phyloP scores from a whole-genome alignment of 2,329 filamentous ascomycete species.

The Blastomyces silverae region DNA sequence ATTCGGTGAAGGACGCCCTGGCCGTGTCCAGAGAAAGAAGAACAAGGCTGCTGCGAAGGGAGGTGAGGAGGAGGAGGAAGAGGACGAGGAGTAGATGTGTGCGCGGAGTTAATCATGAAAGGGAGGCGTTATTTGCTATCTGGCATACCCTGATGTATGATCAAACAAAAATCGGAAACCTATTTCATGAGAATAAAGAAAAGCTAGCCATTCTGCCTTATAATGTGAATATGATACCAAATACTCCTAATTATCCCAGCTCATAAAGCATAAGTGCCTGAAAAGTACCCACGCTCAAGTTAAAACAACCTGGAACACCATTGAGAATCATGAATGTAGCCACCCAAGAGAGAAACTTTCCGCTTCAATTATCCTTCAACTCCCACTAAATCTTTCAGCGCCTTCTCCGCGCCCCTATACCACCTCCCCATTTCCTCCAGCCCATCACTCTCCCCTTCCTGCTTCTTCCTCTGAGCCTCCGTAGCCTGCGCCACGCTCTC shows the following conservation, averaged over 20 bases:
- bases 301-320: not conserved
- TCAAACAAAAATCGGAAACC: conserved; percentile 26
- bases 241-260: not conserved
- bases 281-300: not conserved
- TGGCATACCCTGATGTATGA: conserved; percentile 38
- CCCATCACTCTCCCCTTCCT: conserved; percentile 42
- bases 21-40: conserved; percentile 99
- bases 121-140: conserved; percentile 31
- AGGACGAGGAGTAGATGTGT: conserved; percentile 67
- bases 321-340: not conserved
- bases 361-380: conserved; percentile 24
- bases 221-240: not conserved
- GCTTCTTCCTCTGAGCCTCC: conserved; percentile 40
- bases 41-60: conserved; percentile 83
- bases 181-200: not conserved
- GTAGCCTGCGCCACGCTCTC: conserved; percentile 44
- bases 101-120: conserved; percentile 13
- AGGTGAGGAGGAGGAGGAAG: conserved; percentile 55
- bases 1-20: conserved; percentile 93
- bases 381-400: conserved; percentile 36
- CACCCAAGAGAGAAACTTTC: not conserved
- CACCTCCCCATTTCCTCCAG: conserved; percentile 43
- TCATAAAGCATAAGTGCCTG: not conserved
- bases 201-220: not conserved
- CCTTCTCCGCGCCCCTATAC: conserved; percentile 40